Evolutionary conservation across 2,329 filamentous ascomycete genomes (phyloP).

Genomic region (Cladophialophora carrionii): DNA sequence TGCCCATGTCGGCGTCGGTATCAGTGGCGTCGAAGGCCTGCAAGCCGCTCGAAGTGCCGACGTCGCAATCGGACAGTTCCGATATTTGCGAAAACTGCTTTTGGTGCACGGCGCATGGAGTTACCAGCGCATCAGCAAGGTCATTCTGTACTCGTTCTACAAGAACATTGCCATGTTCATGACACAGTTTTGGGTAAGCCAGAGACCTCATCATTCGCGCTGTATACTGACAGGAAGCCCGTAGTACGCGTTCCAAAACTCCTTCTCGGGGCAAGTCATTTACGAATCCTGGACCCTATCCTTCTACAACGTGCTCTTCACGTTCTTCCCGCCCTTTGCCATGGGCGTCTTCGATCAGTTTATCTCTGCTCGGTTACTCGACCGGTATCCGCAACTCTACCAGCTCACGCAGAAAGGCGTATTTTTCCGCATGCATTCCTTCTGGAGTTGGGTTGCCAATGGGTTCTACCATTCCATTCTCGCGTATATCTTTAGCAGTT

Average conservation of each 20-base stretch:
- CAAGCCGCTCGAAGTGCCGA: conserved; percentile 95
- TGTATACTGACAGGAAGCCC: conserved; percentile 22
- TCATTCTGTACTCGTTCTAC: conserved; percentile 98
- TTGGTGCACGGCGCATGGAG: conserved; percentile 97
- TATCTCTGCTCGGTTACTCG: conserved; percentile 87
- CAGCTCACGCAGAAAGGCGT: conserved; percentile 87
- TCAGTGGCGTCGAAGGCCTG: conserved; percentile 94
- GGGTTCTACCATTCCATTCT: conserved; percentile 94
- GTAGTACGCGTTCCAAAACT: conserved; percentile 95
- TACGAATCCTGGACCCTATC: conserved; percentile 99
- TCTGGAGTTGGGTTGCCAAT: conserved; percentile 88
- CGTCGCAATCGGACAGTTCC: conserved; percentile 93
- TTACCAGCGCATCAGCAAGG: conserved; percentile 94
- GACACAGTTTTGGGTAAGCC: conserved; percentile 95
- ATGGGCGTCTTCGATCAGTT: conserved; percentile 98
- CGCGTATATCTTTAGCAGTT: conserved; percentile 81
- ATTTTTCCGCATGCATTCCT: conserved; percentile 92
- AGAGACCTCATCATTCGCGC: not conserved
- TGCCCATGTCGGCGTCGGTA: conserved; percentile 95
- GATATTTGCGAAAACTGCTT: conserved; percentile 88
- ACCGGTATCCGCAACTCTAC: conserved; percentile 95
- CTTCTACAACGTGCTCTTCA: conserved; percentile 99
- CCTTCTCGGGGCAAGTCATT: conserved; percentile 95
- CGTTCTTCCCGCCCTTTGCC: conserved; percentile 86
- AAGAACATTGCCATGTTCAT: conserved; percentile 99